Base-by-base conservation (phyloP, 2,329 filamentous ascomycete genomes). In the Penicillium sp. region DNA sequence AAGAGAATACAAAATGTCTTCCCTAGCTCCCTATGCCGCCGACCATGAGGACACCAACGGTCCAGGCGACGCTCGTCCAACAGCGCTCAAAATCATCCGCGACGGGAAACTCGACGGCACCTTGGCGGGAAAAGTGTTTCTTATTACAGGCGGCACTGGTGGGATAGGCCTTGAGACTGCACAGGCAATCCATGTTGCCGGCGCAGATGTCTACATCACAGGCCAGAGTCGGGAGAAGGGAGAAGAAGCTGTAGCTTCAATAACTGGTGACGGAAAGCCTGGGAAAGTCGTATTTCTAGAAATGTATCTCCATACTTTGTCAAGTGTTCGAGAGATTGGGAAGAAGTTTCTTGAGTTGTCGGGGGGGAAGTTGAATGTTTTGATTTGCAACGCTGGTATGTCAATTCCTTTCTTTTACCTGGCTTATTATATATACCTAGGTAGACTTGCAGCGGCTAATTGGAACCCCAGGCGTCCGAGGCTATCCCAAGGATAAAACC, bases 321-420 rank as follows among this genome's bases (percentile, higher is more conserved):
- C 50, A 9, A 58, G 12, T 42, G 50, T 58, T 6, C 35, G 38
- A n/a, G 50, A 54, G 2, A 20, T 30, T 5, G 56, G 45, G 6
- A 40, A 24, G n/a, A 50, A 33, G n/a, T 54, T 58, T 30, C 30
- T 58, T 28, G 51, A 47, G 28, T 6, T 28, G 30, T 47, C 35
- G 8, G 51, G 46, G 2, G 56, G 56, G n/a, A 54, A 54, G 9
- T 28, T 58, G 30, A 58, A 58, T 46, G 50, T 58, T 24, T 26
- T 58, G 35, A 51, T 58, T 42, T 18, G 35, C 45, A 58, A 58
- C 54, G 56, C 56, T 43, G 56, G 56, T 58, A 20, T 30, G 40
- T 47, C 16, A 38, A 21, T 47, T 2, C 46, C 33, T 4, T 14
- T 35, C 16, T 16, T 3, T 35, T 16, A 16, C 3, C 30, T n/a